Percentiles rank a stretch among this genome's conserved stretches.
Conservation (phyloP, 805 yeast genomes). For the Metschnikowia henanensis region DNA sequence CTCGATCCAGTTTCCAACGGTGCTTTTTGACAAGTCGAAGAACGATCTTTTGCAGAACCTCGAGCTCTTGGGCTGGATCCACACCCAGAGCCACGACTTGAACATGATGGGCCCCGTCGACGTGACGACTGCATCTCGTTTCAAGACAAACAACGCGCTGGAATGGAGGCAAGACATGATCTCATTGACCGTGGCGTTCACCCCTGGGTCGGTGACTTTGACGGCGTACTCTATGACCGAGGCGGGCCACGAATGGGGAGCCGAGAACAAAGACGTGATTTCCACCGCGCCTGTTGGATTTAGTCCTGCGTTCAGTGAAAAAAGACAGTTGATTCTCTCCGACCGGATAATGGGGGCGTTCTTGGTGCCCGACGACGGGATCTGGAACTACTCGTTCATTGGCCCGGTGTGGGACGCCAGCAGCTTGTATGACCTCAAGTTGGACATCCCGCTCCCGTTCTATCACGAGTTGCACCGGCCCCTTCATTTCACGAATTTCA, state of each 20-base stretch:
- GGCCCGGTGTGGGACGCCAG: conserved; percentile 79
- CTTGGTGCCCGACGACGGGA: conserved; percentile 76
- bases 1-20: conserved; percentile 59
- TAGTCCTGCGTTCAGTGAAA: conserved; percentile 54
- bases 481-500: conserved; percentile 76
- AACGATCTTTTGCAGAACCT: conserved; percentile 41
- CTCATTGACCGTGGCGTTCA: conserved; percentile 65
- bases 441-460: conserved; percentile 79
- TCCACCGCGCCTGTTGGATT: conserved; percentile 67
- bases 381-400: conserved; percentile 92
- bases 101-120: conserved; percentile 69
- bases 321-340: conserved; percentile 70
- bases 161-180: conserved; percentile 46
- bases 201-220: conserved; percentile 83
- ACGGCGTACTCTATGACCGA: conserved; percentile 60
- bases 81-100: conserved; percentile 72
- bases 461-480: conserved; percentile 90
- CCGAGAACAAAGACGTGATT: conserved; percentile 52
- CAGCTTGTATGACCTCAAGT: conserved; percentile 59
- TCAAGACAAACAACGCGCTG: conserved; percentile 33
- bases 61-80: conserved; percentile 93
- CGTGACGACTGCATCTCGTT: conserved; percentile 55
- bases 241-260: conserved; percentile 82
- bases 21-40: conserved; percentile 44
- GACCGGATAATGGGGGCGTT: conserved; percentile 79